Base-by-base conservation (phyloP, 306 rosid genomes). In the Castanea mollissima region DNA sequence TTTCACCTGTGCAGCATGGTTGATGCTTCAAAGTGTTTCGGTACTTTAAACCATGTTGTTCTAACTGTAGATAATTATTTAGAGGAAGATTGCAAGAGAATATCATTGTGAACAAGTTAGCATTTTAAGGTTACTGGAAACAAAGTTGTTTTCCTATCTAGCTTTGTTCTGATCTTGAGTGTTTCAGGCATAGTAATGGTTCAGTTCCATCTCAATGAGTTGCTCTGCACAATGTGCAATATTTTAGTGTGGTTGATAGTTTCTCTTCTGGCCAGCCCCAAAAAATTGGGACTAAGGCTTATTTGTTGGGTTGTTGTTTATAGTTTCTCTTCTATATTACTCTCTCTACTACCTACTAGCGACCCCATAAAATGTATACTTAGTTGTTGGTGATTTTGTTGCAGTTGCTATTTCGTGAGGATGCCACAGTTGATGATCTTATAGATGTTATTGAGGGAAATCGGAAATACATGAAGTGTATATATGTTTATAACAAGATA, bases 361-460 rank as follows among this genome's bases (percentile, higher is more conserved):
- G 12, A 32, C 52, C 76, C 64, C 77, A 54, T 20, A 27, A 58
- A n/a, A 58, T 0, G 6, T 65, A 18, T 74, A 70, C 44, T 73
- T 72, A 73, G 23, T 38, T 32, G 10, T 44, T 76, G 74, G 55
- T 63, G 52, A 58, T 88, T 81, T 67, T 72, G 74, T 78, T 90
- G 82, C 87, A 96, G 99, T 25, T 96, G 69, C 91, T 96, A 69
- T 96, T 96, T 85, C 98, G 99, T 44, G 99, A 96, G 93, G 97
- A 96, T 83, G 99, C 99, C 63, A 91, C 97, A 1, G 99, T 93
- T 79, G 99, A 96, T 76, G 99, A 96, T 81, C 94, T 96, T 89
- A 96, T 96, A 27, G 99, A 94, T 89, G 98, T 96, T 35, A 96
- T 96, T 83, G 99, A 96, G 87, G 99, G 99, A 78, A 96, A 96